phyloP scores from a whole-genome alignment of 495 filamentous ascomycete genomes.

The Penicillium cataractarum region DNA sequence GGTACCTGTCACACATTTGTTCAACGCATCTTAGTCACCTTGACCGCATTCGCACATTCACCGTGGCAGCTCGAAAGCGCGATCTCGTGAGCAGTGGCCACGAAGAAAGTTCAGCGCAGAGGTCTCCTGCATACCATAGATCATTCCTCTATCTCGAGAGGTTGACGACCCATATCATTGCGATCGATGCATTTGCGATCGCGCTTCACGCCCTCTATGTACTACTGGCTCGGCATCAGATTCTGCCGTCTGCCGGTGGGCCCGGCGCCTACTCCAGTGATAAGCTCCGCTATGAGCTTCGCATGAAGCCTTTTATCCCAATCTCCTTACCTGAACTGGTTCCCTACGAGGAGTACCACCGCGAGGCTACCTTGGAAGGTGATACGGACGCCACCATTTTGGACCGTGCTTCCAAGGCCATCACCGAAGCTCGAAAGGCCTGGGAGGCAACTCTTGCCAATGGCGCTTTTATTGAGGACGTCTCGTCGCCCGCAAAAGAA shows the following conservation, averaged over 20 bases:
- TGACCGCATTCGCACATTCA: constrained; percentile 71
- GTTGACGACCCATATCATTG: constrained; percentile 67
- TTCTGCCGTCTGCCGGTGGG: constrained; percentile 57
- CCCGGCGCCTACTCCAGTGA: constrained; percentile 71
- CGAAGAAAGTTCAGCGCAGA: constrained; percentile 20
- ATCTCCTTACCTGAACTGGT: constrained; percentile 74
- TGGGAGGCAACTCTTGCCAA: constrained; percentile 62
- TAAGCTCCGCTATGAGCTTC: constrained; percentile 75
- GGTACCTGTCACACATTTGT: constrained; percentile 62
- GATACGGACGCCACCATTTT: constrained; percentile 53
- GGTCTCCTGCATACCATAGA: constrained; percentile 47
- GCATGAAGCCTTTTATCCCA: constrained; percentile 84
- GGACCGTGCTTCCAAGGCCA: constrained; percentile 60
- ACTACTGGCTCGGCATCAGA: constrained; percentile 59
- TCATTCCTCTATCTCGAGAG: constrained; percentile 62
- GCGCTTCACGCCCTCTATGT: constrained; percentile 69
- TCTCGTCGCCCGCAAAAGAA: constrained; percentile 34
- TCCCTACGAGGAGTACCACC: constrained; percentile 61
- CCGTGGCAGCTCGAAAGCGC: constrained; percentile 38
- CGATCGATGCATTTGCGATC: constrained; percentile 71
- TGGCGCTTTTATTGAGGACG: constrained; percentile 40
- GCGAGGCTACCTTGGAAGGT: constrained; percentile 44
- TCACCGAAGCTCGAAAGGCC: constrained; percentile 63
- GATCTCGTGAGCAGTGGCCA: constrained; percentile 22
- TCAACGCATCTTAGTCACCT: constrained; percentile 58